Conservation (phyloP, 108 stramenopile genomes). For the Nannochloropsis gaditana region DNA sequence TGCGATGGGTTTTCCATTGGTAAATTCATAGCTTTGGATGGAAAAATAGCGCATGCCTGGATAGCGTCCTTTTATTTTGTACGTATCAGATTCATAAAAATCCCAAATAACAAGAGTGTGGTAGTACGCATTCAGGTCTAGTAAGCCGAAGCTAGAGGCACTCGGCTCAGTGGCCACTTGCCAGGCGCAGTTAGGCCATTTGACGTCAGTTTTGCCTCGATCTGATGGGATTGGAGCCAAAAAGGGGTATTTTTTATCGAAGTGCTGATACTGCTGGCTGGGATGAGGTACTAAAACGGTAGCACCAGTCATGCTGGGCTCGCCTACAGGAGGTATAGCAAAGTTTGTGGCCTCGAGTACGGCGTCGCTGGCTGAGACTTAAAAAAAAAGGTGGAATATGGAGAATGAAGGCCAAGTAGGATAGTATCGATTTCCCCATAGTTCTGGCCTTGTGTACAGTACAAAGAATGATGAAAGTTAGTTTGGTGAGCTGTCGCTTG, state of each 20-base stretch:
- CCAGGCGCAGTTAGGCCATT: conserved; percentile 12
- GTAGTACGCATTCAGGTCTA: not conserved
- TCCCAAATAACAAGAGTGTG: conserved; percentile 14
- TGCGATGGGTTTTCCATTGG: not conserved
- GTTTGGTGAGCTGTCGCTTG: not conserved
- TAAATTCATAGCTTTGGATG: conserved; percentile 15
- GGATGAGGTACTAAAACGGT: not conserved
- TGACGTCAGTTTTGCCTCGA: not conserved
- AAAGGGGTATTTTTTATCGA: not conserved
- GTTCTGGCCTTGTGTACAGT: too few species aligned
- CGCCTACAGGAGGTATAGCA: not conserved
- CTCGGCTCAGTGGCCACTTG: conserved; percentile 11
- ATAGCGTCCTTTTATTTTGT: not conserved
- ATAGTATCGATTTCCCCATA: too few species aligned
- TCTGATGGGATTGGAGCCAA: not conserved
- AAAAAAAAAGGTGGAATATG: not conserved
- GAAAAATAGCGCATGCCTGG: not conserved
- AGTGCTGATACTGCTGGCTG: not conserved
- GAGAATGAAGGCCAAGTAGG: not conserved
- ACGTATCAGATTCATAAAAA: not conserved
- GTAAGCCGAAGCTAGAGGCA: conserved; percentile 16
- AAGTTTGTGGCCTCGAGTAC: conserved; percentile 1
- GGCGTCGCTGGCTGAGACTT: not conserved
- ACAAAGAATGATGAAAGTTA: too few species aligned
- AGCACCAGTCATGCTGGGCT: not conserved